Conservation (phyloP, 306 rosid genomes). For the Vigna hirtella region DNA sequence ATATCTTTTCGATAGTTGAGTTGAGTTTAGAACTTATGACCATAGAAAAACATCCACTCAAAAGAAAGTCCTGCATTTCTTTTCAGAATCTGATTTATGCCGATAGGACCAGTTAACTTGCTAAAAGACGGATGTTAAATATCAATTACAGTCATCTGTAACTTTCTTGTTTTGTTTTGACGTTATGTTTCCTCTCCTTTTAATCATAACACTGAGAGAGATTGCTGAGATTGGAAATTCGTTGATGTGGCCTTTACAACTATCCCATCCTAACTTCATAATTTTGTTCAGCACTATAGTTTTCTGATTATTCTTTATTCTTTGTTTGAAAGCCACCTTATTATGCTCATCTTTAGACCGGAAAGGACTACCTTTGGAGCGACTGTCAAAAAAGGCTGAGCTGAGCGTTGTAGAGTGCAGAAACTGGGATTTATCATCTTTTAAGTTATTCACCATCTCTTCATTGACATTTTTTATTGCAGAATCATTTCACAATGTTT, state of each 20-base stretch:
- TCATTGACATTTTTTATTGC: constrained; percentile 37
- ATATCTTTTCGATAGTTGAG: constrained; percentile 4
- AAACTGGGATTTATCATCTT: background rate
- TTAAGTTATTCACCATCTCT: constrained; percentile 36
- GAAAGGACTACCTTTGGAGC: background rate
- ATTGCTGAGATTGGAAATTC: background rate
- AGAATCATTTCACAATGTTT: constrained; percentile 76
- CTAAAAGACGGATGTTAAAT: background rate
- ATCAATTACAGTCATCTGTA: background rate
- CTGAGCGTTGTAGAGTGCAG: background rate
- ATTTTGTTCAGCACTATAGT: background rate
- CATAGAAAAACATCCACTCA: background rate
- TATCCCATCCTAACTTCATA: background rate
- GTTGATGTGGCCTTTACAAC: background rate
- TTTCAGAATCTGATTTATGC: background rate
- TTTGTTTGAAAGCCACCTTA: background rate
- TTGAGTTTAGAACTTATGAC: background rate
- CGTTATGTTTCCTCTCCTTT: background rate
- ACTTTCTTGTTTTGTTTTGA: background rate
- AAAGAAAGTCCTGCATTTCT: background rate
- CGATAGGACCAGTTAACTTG: background rate
- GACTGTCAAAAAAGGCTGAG: background rate
- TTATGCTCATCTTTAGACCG: background rate
- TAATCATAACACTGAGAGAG: background rate
- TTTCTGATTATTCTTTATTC: background rate